phyloP scores from a whole-genome alignment of 75 land plant genomes.

The Selaginella tamariscina region DNA sequence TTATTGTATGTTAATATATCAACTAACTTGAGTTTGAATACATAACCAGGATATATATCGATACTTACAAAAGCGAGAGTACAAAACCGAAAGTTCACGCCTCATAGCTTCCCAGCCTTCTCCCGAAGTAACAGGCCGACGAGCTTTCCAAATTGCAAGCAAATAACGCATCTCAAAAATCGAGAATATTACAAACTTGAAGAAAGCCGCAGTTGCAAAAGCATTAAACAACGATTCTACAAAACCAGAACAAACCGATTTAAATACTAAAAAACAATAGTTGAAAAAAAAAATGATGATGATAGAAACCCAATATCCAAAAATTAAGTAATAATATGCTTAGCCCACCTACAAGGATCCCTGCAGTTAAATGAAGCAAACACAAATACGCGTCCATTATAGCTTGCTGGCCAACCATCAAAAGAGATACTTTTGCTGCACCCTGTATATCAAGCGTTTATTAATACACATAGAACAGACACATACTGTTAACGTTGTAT shows the following conservation, averaged over 20 bases:
- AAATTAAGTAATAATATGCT: not conserved
- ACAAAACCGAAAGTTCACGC: slow-evolving; percentile 90
- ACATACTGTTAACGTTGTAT: too few relatives aligned
- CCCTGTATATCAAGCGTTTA: slow-evolving; percentile 58
- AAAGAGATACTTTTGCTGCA: slow-evolving; percentile 92
- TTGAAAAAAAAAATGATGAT: not conserved
- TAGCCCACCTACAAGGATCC: slow-evolving; percentile 84
- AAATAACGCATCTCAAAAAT: slow-evolving; percentile 99
- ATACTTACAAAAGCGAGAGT: slow-evolving; percentile 95
- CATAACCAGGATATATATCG: not conserved
- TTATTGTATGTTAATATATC: too few relatives aligned
- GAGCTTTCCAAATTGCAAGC: slow-evolving; percentile 98
- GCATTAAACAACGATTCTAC: slow-evolving; percentile 98
- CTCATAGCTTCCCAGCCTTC: slow-evolving; percentile 99
- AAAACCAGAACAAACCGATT: not conserved
- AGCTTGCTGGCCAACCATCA: slow-evolving; percentile 96
- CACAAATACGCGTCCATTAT: slow-evolving; percentile 98
- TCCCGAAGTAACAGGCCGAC: slow-evolving; percentile 58
- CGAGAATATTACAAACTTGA: slow-evolving; percentile 99
- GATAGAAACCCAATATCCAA: not conserved
- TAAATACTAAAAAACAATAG: not conserved
- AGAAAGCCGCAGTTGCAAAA: slow-evolving; percentile 99
- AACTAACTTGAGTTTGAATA: too few relatives aligned
- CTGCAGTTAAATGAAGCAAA: slow-evolving; percentile 90
- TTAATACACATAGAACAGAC: too few relatives aligned